phyloP scores from a whole-genome alignment of 2,329 filamentous ascomycete genomes.

The Cercospora beticola region DNA sequence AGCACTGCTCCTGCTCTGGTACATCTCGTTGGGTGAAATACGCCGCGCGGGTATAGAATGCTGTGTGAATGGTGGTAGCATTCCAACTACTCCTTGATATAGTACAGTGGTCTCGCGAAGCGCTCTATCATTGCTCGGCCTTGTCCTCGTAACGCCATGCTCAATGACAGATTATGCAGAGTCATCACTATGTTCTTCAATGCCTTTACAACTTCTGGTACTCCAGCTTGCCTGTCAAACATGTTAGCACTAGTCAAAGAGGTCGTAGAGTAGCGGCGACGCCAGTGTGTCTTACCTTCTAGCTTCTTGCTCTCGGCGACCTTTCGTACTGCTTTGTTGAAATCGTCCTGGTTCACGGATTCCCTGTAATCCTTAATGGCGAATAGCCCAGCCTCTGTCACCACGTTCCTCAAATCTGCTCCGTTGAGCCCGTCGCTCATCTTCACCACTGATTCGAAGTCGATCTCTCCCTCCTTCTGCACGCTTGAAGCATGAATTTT shows the following conservation, averaged over 20 bases:
- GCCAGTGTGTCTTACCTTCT: slow-evolving; percentile 72
- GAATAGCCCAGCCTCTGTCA: slow-evolving; percentile 95
- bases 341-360: slow-evolving; percentile 95
- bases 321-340: slow-evolving; percentile 98
- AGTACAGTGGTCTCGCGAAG: slow-evolving; percentile 6
- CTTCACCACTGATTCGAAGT: slow-evolving; percentile 99
- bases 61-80: not conserved
- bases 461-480: slow-evolving; percentile 87
- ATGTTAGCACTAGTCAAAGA: slow-evolving; percentile 5
- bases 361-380: slow-evolving; percentile 98
- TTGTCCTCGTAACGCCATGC: slow-evolving; percentile 19
- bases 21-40: too few species aligned
- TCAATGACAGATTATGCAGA: slow-evolving; percentile 17
- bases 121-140: not conserved
- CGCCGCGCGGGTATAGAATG: too few species aligned
- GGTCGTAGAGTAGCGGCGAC: not conserved
- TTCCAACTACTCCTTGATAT: slow-evolving; percentile 6
- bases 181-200: slow-evolving; percentile 5
- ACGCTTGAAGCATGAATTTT: slow-evolving; percentile 94
- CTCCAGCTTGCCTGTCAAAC: slow-evolving; percentile 11
- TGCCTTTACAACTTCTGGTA: slow-evolving; percentile 26
- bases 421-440: slow-evolving; percentile 99
- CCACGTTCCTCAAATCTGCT: slow-evolving; percentile 94
- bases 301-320: slow-evolving; percentile 97
- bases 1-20: not conserved